A percentile compares a stretch with the other conserved stretches of the same genome.
Conservation (phyloP, 768 basidiomycete species). For the Phylloporus arenicola region DNA sequence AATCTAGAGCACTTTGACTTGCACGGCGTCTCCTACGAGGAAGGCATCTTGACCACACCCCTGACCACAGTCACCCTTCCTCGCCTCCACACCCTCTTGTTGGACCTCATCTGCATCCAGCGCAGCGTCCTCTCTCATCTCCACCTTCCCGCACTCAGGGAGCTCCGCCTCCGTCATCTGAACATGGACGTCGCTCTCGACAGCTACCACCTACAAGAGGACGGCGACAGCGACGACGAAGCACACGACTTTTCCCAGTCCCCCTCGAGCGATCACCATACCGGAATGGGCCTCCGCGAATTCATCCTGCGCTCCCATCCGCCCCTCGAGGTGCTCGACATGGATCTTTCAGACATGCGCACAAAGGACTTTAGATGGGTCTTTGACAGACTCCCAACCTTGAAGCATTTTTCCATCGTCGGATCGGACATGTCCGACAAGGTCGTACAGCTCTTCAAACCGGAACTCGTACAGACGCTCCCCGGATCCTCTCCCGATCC, state of each 20-base stretch:
- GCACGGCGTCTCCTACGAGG: constrained; percentile 48
- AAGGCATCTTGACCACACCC: constrained; percentile 22
- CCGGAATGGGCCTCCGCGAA: constrained; percentile 71
- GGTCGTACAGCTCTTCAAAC: constrained; percentile 57
- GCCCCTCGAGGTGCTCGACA: constrained; percentile 59
- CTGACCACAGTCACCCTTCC: constrained; percentile 50
- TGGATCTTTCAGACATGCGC: constrained; percentile 81
- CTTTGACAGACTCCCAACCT: constrained; percentile 48
- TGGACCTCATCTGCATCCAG: constrained; percentile 56
- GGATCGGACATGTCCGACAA: constrained; percentile 79
- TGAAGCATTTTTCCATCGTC: constrained; percentile 67
- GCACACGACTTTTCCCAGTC: constrained; percentile 70
- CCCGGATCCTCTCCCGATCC: constrained; percentile 4
- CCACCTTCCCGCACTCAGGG: constrained; percentile 52
- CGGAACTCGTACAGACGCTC: constrained; percentile 21
- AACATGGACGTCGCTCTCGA: constrained; percentile 51
- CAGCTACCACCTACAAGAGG: constrained; percentile 38
- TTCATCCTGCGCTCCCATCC: constrained; percentile 59
- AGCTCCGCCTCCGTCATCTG: constrained; percentile 59
- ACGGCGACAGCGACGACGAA: constrained; percentile 73
- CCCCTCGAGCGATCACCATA: constrained; percentile 70
- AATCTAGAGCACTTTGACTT: constrained; percentile 55
- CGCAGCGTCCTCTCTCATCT: constrained; percentile 62
- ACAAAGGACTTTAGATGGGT: constrained; percentile 74
- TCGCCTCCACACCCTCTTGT: constrained; percentile 48